phyloP scores from a whole-genome alignment of 345 rosid genomes.

The Citrus glauca region DNA sequence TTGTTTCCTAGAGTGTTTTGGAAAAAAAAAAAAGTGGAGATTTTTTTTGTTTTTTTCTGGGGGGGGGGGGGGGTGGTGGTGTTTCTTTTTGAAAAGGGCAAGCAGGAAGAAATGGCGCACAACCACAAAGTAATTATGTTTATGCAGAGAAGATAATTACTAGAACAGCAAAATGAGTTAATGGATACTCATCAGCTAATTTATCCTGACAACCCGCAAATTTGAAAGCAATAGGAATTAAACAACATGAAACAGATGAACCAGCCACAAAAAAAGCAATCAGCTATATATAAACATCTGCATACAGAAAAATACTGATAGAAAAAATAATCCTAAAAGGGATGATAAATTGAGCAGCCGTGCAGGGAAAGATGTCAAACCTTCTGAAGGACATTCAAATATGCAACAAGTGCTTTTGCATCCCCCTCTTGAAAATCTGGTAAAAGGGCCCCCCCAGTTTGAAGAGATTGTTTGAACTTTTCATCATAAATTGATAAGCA shows the following conservation, averaged over 20 bases:
- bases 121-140: neutral
- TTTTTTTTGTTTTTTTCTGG: rapidly evolving
- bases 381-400: constrained; percentile 93
- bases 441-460: constrained; percentile 78
- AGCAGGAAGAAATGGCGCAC: neutral
- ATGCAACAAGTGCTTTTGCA: constrained; percentile 95
- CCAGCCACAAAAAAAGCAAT: neutral
- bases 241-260: neutral
- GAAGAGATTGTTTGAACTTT: constrained; percentile 85
- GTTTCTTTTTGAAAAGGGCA: neutral
- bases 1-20: neutral
- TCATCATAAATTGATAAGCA: constrained; percentile 85
- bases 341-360: neutral
- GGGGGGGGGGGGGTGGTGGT: no score
- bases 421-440: constrained; percentile 95
- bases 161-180: neutral
- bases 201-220: neutral
- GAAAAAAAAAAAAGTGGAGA: neutral
- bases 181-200: neutral
- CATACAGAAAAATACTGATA: neutral
- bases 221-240: neutral
- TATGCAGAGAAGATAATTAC: neutral
- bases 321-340: neutral
- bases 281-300: neutral
- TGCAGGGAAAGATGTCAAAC: constrained; percentile 28